phyloP scores from a whole-genome alignment of 805 yeast genomes.

The Candida koratica region DNA sequence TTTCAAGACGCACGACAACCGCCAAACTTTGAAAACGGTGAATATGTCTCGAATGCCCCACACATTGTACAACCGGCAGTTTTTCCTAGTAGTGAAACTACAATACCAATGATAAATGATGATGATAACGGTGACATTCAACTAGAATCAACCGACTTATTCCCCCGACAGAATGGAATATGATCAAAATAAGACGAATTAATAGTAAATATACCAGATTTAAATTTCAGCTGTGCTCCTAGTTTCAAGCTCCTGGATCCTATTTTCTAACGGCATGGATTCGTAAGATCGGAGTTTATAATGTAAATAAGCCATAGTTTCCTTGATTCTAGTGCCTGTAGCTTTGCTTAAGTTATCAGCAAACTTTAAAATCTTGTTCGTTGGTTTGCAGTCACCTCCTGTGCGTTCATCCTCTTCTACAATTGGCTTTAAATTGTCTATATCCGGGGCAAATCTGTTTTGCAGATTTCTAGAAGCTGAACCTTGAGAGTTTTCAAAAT shows the following conservation, averaged over 20 bases:
- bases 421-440: neutral
- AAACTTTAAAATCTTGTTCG: neutral
- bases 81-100: slow-evolving; percentile 27
- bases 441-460: neutral
- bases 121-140: slow-evolving; percentile 30
- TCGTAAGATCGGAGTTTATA: slow-evolving; percentile 14
- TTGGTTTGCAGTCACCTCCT: neutral
- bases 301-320: slow-evolving; percentile 20
- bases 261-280: neutral
- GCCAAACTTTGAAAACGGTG: neutral
- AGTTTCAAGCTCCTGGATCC: slow-evolving; percentile 1
- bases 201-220: neutral
- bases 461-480: neutral
- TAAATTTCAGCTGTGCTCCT: neutral
- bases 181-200: slow-evolving; percentile 2
- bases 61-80: slow-evolving; percentile 41
- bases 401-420: neutral
- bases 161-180: slow-evolving; percentile 17
- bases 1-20: slow-evolving; percentile 6
- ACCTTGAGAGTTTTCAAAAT: neutral
- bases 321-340: slow-evolving; percentile 15
- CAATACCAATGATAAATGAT: slow-evolving; percentile 17
- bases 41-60: slow-evolving; percentile 30
- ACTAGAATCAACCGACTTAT: slow-evolving; percentile 25
- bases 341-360: neutral